phyloP scores from a whole-genome alignment of 768 basidiomycete genomes.

The Hygrocybe coccinea region DNA sequence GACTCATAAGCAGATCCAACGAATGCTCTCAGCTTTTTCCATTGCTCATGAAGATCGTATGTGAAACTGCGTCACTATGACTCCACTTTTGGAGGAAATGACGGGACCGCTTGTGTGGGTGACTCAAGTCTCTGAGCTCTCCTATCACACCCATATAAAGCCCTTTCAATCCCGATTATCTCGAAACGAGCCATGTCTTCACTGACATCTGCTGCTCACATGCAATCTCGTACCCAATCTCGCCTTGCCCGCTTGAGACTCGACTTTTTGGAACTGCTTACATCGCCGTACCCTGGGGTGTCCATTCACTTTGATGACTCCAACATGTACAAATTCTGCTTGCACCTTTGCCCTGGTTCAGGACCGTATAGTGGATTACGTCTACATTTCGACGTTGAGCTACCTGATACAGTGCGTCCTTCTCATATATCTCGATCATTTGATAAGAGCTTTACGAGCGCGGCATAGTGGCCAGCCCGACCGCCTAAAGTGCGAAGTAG shows the following conservation, averaged over 20 bases:
- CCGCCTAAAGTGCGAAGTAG: constrained; percentile 36
- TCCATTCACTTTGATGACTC: constrained; percentile 39
- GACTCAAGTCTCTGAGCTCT: no score
- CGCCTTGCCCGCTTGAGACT: constrained; percentile 36
- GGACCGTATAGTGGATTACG: constrained; percentile 43
- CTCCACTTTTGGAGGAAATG: no score
- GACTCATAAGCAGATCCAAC: no score
- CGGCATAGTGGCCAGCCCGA: constrained; percentile 27
- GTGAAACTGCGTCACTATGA: no score
- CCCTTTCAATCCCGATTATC: not conserved
- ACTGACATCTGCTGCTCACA: not conserved
- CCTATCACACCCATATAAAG: not conserved
- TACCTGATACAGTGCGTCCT: constrained; percentile 38
- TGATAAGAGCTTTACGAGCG: constrained; percentile 1
- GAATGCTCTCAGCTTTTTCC: no score
- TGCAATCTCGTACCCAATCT: constrained; percentile 1
- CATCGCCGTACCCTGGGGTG: constrained; percentile 42
- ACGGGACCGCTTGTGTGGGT: no score
- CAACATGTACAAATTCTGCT: constrained; percentile 38
- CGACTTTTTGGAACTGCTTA: constrained; percentile 39
- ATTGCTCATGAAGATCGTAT: no score
- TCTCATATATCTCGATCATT: constrained; percentile 2
- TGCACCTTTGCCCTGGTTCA: constrained; percentile 41
- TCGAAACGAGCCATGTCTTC: not conserved
- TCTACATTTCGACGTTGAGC: constrained; percentile 37